Base-by-base conservation (phyloP, 2,329 filamentous ascomycete genomes). In the Ramularia collo-cygni region DNA sequence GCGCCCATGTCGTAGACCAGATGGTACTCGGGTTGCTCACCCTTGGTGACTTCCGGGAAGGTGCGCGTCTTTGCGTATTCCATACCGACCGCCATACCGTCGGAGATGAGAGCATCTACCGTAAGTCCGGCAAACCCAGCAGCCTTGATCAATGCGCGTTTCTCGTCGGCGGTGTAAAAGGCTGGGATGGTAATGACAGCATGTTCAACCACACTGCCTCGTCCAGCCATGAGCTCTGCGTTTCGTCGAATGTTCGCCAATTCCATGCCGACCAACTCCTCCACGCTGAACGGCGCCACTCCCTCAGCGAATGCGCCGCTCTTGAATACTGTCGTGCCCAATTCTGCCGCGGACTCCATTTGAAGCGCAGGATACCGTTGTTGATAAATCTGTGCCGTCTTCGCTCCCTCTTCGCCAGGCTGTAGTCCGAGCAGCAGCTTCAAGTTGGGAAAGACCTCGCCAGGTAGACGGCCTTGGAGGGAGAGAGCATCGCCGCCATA, bases 1-100 rank as follows among this genome's bases (percentile, higher is more conserved):
- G 92, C 89, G 52, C 92, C 92, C 89, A 98, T 96, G 61, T 98
- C 92, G 59, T 92, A 98, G 19, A 98, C 79, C 62, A 98, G 68
- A 66, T 98, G 87, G 55, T 89, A 78, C 65, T 98, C 92, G 1
- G 92, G 83, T 68, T 88, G 88, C 50, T 77, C 83, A 39, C 86
- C 87, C 38, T 92, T 81, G 40, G 78, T 84, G 44, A 92, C 72
- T 54, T 78, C 87, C 27, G 89, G 87, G 64, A 96, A 98, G 12
- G 84, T 87, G 56, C 92, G 79, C 57, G 78, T 84, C 18, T 88
- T 95, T 30, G 92, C 92, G 64, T 96, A 98, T 67, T 98, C 93
- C 52, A 98, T 68, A 17, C 88, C 92, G 42, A 98, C 90, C 21
- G 92, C 88, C 46, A 95, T 67, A 12, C 89, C 89, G 59, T 98